Evolutionary conservation across 2,329 filamentous ascomycete genomes (phyloP), one percentile per base, ranked within the genome.

Genomic region (Whalleya microplaca): DNA sequence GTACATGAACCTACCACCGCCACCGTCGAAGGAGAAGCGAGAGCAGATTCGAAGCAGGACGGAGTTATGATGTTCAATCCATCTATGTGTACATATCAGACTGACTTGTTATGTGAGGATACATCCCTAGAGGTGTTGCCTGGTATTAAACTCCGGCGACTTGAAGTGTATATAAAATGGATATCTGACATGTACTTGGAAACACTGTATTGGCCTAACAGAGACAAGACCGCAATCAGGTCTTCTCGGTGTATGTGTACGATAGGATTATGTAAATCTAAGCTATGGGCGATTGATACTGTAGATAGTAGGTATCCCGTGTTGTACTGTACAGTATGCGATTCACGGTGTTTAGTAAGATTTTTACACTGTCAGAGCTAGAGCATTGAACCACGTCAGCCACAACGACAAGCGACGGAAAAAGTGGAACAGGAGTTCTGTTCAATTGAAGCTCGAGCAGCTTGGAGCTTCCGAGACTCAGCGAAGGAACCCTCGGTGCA

Each of bases 381-480:
- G 32, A 27, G 46, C 47, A 48, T 54, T 20, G 40, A 56, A 62
- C 63, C 63, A 65, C 63, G 63, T 65, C 61, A 65, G 58, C 63
- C 52, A 61, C 53, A 62, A 59, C 41, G 37, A 54, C 45, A 37
- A 18, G 20, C 43, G 43, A 32, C 8, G 19, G 55, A 49, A 57
- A 61, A 63, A 61, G 62, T 64, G 62, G 62, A 63, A 63, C 56
- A 42, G 51, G 56, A 55, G 42, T 61, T 64, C 53, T 62, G 62
- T 63, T 62, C 62, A 64, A 64, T 64, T 62, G 58, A 58, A 63
- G 55, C 52, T 58, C n/a, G n/a, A n/a, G n/a, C n/a, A n/a, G n/a
- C n/a, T n/a, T n/a, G 43, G 41, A 50, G 49, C 40, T 46, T 16
- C 23, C 27, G 41, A 14, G 41, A 27, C 10, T 12, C 46, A 51